Evolutionary conservation across 805 yeast genomes (phyloP), one percentile per base, ranked within the genome.

Genomic region (Candida insectalens): DNA sequence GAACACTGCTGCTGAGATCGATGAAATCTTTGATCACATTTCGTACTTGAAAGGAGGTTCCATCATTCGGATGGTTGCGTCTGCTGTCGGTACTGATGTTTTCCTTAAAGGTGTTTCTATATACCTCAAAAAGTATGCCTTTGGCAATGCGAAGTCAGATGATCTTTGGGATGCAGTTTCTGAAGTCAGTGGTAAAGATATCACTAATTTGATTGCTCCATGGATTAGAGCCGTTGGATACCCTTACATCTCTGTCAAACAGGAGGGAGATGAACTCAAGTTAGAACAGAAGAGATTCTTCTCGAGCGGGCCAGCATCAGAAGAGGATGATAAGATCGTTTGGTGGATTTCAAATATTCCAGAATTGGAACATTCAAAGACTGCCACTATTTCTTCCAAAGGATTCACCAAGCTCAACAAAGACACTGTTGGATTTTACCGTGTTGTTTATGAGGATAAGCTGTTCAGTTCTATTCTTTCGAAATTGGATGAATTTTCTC

Each of bases 21-120:
- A 79, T 52, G 88, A 83, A 59, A 75, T 82, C 14, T 83, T 83
- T 52, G 95, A 83, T 50, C 75, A 76, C 22, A 83, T 83, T 36
- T 82, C 92, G 4, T 83, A 83, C 55, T 60, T 76, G 42, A 83
- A 83, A 60, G 94, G 94, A 36, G 82, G 87, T 5, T 77, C 88
- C 18, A 65, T 80, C 19, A 74, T 83, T 38, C 66, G 77, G 50
- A 84, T 84, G 94, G 64, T 83, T 37, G 73, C 88, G 25, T 71
- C 69, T 44, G 71, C 72, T 51, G 60, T 84, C 38, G 88, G 92
- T 27, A 73, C 66, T 40, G 84, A 77, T 10, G 54, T 61, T 4
- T 84, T 83, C 53, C 63, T 83, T 42, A 67, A 69, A 45, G 94
- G 94, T 40, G 85, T 84, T 29, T 71, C 84, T 22, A 51, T 61